Evolutionary conservation across 306 rosid genomes (phyloP), one percentile per base, ranked within the genome.

Genomic region (Argentina anserina): DNA sequence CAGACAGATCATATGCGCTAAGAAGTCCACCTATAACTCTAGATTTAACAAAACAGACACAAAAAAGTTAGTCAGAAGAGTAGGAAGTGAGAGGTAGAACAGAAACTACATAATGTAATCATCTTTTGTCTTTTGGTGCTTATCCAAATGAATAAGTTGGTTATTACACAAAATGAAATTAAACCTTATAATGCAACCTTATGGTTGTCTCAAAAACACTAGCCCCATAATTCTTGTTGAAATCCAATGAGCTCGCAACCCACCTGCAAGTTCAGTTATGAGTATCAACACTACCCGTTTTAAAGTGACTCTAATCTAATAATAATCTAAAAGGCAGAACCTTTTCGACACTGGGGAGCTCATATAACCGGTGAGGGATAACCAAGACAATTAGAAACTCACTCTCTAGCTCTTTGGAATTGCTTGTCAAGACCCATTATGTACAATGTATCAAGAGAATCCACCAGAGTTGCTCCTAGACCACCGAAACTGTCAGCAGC

Each of bases 191-290:
- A 76, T 71, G 83, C 88, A 83, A 87, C 92, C 92, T 87, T 81
- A 87, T 85, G 92, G 85, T 87, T 87, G 92, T 87, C 89, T 87
- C 92, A 53, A 87, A 87, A 71, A 87, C 92, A 73, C 92, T 87
- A 67, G 86, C 86, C 79, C 85, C 88, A 4, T 72, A 66, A 69
- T 83, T 69, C 87, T 83, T 83, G 81, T 79, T 58, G 76, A 85
- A 85, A 77, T 75, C 33, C 66, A 87, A 79, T 25, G 88, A 85
- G 41, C 72, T 23, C 50, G 82, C 92, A 77, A 87, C 70, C 90
- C 92, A 88, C 81, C 92, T 88, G 90, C 83, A 83, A 69, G n/a
- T n/a, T n/a, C 34, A 81, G 70, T 55, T 63, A 73, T 46, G 29
- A 55, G 25, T 28, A 76, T 49, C 25, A 53, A 23, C 7, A 69